Conservation (phyloP, 225 moss, liverwort and hornwort species). For the Marchantia polymorpha region DNA sequence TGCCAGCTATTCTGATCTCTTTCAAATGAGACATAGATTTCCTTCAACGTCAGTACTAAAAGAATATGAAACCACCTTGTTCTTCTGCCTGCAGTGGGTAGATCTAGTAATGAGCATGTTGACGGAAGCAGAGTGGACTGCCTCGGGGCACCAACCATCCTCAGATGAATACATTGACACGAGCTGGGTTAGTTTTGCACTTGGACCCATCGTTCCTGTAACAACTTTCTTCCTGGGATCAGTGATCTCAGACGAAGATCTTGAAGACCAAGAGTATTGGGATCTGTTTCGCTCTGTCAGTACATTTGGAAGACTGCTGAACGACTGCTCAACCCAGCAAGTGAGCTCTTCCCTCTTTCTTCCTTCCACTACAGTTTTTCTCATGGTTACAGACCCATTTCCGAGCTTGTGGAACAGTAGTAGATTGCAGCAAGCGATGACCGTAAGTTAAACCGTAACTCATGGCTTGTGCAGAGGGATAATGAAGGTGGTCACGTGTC, state of each 20-base stretch:
- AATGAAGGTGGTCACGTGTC: background rate
- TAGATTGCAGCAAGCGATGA: too few species aligned
- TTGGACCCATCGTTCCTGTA: constrained; percentile 19
- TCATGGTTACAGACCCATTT: too few species aligned
- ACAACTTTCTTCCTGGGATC: constrained; percentile 21
- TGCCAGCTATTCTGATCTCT: too few species aligned
- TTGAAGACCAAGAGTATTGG: constrained; percentile 7
- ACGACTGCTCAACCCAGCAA: constrained; percentile 18
- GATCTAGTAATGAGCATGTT: constrained; percentile 37
- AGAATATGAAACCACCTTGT: background rate
- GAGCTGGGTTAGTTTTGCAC: background rate
- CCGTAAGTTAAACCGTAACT: background rate
- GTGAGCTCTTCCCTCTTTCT: background rate
- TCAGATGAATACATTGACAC: constrained; percentile 29
- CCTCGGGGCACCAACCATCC: constrained; percentile 19
- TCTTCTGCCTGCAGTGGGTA: constrained; percentile 33
- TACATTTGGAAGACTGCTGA: constrained; percentile 13
- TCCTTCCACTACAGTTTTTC: background rate
- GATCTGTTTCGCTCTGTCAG: background rate
- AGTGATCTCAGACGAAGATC: constrained; percentile 14
- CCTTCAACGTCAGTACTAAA: too few species aligned
- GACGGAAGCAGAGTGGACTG: constrained; percentile 66
- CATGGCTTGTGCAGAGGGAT: constrained; percentile 12
- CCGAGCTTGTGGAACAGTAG: too few species aligned
- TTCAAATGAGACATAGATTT: too few species aligned